phyloP scores from a whole-genome alignment of 2,329 filamentous ascomycete genomes.

The Alternaria longipes region DNA sequence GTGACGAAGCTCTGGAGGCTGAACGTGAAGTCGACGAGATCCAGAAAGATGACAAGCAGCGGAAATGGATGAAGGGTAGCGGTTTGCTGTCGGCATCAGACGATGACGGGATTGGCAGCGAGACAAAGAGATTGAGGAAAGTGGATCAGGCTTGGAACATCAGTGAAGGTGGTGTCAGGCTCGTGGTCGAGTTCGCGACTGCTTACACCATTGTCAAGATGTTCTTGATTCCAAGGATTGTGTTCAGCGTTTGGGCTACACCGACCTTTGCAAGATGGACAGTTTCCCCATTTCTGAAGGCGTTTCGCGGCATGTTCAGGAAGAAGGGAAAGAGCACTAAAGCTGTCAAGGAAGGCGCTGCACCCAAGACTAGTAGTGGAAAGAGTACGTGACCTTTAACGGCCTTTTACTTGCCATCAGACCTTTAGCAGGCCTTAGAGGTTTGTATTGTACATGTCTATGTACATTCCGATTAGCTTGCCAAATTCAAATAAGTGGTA shows the following conservation, averaged over 20 bases:
- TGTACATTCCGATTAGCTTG: background rate
- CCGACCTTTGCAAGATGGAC: conserved; percentile 80
- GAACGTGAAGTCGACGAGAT: conserved; percentile 30
- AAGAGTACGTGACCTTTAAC: conserved; percentile 12
- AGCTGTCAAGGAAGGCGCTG: conserved; percentile 43
- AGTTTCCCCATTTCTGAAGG: conserved; percentile 39
- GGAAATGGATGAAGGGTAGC: conserved; percentile 73
- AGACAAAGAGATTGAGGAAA: conserved; percentile 42
- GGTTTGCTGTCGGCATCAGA: conserved; percentile 33
- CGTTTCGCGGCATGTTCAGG: conserved; percentile 52
- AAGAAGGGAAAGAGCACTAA: conserved; percentile 44
- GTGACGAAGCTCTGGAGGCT: conserved; percentile 58
- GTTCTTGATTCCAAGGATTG: conserved; percentile 78
- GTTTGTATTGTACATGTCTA: background rate
- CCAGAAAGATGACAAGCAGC: conserved; percentile 8
- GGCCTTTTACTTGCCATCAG: background rate
- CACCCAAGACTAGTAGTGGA: conserved; percentile 32
- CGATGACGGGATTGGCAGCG: conserved; percentile 54
- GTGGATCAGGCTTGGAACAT: conserved; percentile 51
- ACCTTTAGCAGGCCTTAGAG: background rate
- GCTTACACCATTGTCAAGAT: conserved; percentile 92
- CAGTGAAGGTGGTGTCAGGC: conserved; percentile 59
- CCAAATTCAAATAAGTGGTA: background rate
- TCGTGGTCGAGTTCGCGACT: conserved; percentile 77
- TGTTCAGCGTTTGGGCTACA: conserved; percentile 84